A percentile compares a stretch with the other conserved stretches of the same genome.
These are phyloP conservation scores for Penicillium concentricum DNA, from an alignment of 2,329 filamentous ascomycete genomes.

Conservation along the genomic window DNA sequence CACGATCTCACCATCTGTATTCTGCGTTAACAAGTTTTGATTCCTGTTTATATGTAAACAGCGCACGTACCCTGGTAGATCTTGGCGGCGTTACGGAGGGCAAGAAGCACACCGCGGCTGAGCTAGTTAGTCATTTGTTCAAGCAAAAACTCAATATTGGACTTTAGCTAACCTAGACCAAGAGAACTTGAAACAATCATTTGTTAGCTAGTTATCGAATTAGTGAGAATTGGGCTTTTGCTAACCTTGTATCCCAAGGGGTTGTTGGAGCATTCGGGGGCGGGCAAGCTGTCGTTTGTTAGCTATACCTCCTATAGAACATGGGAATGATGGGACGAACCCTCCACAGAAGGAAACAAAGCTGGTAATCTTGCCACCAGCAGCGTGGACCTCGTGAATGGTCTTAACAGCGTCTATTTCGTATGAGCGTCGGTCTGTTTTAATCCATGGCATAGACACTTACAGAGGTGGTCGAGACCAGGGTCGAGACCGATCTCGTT, in stretches of 20 bases:
- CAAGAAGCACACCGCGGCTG: constrained; percentile 76
- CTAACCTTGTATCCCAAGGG: constrained; percentile 77
- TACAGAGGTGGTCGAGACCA: constrained; percentile 22
- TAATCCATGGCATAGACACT: not conserved
- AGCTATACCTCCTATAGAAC: not conserved
- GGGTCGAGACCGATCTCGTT: constrained; percentile 75
- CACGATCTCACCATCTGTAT: constrained; percentile 62
- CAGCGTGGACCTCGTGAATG: constrained; percentile 75
- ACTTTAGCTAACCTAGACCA: constrained; percentile 57
- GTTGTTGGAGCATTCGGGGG: constrained; percentile 77
- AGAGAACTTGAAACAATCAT: constrained; percentile 57
- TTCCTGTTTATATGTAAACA: not conserved
- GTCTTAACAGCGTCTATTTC: constrained; percentile 74
- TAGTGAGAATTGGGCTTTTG: not conserved
- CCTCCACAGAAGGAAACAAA: constrained; percentile 88
- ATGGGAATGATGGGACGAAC: not conserved
- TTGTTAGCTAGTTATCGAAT: not conserved
- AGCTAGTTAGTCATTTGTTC: constrained; percentile 1
- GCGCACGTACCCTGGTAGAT: constrained; percentile 64
- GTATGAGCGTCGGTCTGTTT: not conserved
- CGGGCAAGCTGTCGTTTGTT: constrained; percentile 50
- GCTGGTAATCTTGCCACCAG: constrained; percentile 77
- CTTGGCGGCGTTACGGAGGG: constrained; percentile 79
- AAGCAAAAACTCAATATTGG: constrained; percentile 27
- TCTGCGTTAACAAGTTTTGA: not conserved